A percentile compares a stretch with the other conserved stretches of the same genome.
Conservation (phyloP, 2,329 filamentous ascomycete species). For the Penicillium sp. region DNA sequence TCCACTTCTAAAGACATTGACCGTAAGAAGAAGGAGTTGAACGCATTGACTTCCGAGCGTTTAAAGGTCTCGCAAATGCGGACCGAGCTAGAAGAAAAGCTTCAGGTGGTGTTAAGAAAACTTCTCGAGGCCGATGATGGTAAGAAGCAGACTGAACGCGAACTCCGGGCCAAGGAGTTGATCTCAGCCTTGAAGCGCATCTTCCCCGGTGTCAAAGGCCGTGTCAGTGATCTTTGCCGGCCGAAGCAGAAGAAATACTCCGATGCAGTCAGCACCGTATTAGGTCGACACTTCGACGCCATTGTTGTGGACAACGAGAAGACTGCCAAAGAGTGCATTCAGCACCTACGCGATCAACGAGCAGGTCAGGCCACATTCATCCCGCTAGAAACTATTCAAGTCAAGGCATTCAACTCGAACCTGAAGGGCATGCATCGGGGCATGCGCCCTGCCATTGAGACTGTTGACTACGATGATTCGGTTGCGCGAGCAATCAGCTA, state of each 20-base stretch:
- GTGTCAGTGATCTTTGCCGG: constrained; percentile 86
- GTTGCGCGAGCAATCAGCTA: constrained; percentile 92
- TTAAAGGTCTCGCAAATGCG: constrained; percentile 76
- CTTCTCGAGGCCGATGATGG: constrained; percentile 84
- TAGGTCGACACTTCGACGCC: constrained; percentile 90
- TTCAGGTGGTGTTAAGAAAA: constrained; percentile 76
- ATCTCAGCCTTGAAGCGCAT: constrained; percentile 84
- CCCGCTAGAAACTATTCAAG: constrained; percentile 94
- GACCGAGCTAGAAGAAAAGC: constrained; percentile 88
- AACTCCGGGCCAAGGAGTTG: constrained; percentile 75
- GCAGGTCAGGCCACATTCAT: constrained; percentile 90
- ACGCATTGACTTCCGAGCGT: constrained; percentile 79
- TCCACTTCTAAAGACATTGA: constrained; percentile 76
- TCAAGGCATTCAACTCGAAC: constrained; percentile 84
- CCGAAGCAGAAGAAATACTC: constrained; percentile 97
- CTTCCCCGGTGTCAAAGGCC: constrained; percentile 86
- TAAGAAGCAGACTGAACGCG: constrained; percentile 79
- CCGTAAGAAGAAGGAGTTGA: constrained; percentile 85
- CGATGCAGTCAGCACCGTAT: constrained; percentile 85
- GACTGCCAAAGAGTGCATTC: constrained; percentile 88
- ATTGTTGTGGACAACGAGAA: constrained; percentile 95
- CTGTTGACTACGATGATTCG: constrained; percentile 86
- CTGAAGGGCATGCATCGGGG: constrained; percentile 85
- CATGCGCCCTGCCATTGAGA: constrained; percentile 86
- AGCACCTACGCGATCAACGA: constrained; percentile 88